Base-by-base conservation (phyloP, 2,329 filamentous ascomycete genomes). In the Exophiala calicioides region DNA sequence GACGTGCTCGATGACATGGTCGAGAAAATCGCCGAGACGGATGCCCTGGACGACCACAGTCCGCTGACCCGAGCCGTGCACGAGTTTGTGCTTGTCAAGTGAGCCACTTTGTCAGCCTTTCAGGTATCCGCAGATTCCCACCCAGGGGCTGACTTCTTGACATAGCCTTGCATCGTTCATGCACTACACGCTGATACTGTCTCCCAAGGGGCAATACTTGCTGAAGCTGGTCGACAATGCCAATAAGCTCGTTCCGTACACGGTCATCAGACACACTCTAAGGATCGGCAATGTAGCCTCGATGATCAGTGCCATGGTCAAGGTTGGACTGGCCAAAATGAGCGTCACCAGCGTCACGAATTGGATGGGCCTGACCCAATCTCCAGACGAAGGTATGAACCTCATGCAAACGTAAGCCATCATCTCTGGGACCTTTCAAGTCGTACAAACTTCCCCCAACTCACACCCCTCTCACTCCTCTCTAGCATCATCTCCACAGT, bases 361-460 rank as follows among this genome's bases (percentile, higher is more conserved):
- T 62, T 91, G 85, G 84, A 77, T 90, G 8, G 86, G 88, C 0
- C 64, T 88, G 29, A 90, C 84, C 0, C 78, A 79, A 35, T 81
- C 80, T 35, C 79, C 83, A 0, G 81, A 88, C 52, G 85, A 90
- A 56, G 87, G 87, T 35, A 88, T 88, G 85, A 93, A 90, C 61
- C 65, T 91, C 6, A 65, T 93, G 55, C 87, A 91, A 65, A 74
- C 77, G 68, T 73, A 60, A 23, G 65, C 57, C 6, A 4, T 3
- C 15, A 5, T 9, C 15, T 15, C 10, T 12, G 9, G 10, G 16
- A 4, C 3, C n/a, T 23, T 12, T 10, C 31, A 13, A 30, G 20
- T 10, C 15, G 18, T 13, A 35, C 20, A 18, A 29, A n/a, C 2
- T 16, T 7, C 5, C 6, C 18, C n/a, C 16, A 34, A 29, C 16